These are phyloP conservation scores for Agaricales sp. DNA, from an alignment of 1,284 basidiomycete species.

Conservation along the genomic window DNA sequence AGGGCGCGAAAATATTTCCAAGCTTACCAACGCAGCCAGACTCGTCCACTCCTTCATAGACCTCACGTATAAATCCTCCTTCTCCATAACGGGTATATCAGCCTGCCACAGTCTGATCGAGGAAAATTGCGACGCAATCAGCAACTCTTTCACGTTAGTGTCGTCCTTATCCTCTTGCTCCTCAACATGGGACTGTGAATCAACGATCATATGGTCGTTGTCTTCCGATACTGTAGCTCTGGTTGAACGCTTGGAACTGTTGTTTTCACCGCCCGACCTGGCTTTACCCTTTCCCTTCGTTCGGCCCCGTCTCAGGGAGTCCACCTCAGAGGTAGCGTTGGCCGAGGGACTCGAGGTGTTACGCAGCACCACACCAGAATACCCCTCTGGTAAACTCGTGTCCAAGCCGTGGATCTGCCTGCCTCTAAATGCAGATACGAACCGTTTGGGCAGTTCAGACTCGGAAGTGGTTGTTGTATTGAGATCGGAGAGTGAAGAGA, in stretches of 20 bases:
- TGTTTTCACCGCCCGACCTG: slow-evolving; percentile 7
- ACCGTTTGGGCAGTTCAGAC: slow-evolving; percentile 19
- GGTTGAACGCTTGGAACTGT: slow-evolving; percentile 10
- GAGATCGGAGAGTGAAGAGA: slow-evolving; percentile 5
- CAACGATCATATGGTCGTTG: slow-evolving; percentile 1
- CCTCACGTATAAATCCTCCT: slow-evolving; percentile 58
- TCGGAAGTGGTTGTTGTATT: slow-evolving; percentile 18
- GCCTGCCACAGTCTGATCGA: slow-evolving; percentile 64
- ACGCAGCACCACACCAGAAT: slow-evolving; percentile 51
- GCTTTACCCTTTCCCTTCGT: slow-evolving; percentile 5
- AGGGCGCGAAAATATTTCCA: no score
- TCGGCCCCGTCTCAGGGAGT: slow-evolving; percentile 9
- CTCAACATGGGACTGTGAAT: slow-evolving; percentile 11
- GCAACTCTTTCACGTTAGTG: slow-evolving; percentile 24
- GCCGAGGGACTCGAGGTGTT: slow-evolving; percentile 11
- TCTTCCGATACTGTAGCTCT: slow-evolving; percentile 7
- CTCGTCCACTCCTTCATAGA: slow-evolving; percentile 56
- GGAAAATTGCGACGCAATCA: slow-evolving; percentile 42
- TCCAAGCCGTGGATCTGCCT: slow-evolving; percentile 56
- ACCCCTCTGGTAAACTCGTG: slow-evolving; percentile 53
- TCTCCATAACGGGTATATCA: slow-evolving; percentile 57
- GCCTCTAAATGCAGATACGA: slow-evolving; percentile 62
- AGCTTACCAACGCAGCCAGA: slow-evolving; percentile 46
- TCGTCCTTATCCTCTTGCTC: slow-evolving; percentile 13
- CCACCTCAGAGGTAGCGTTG: slow-evolving; percentile 10